Evolutionary conservation across 257 asterid genomes (phyloP), one percentile per base, ranked within the genome.

Genomic region (Solanum paucissectum): DNA sequence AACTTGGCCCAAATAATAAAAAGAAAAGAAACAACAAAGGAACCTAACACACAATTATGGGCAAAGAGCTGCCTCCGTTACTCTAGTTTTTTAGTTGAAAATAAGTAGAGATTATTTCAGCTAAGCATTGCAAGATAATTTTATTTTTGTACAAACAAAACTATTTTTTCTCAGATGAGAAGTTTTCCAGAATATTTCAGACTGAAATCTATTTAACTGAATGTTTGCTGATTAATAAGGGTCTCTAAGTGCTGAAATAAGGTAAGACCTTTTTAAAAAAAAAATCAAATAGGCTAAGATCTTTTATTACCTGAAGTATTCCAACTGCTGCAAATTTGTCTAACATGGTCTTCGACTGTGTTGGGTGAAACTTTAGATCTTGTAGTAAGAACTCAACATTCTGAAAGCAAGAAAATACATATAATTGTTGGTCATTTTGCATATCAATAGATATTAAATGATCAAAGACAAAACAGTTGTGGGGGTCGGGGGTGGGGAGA

Each of bases 311-410:
- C 98, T 97, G 99, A 84, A 97, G 98, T 89, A 97, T 97, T 86
- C 95, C 97, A 87, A 94, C 98, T 38, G 98, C 99, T 83, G 98
- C 98, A 92, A 97, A 95, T 90, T 95, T 97, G 97, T 95, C 98
- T 9, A 75, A 40, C 16, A 92, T 90, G 5, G 98, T 94, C 95
- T 97, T 97, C 7, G 40, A 74, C 37, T 79, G 89, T 83, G 93
- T 93, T 7, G 98, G 98, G 87, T 91, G 93, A 86, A 95, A 87
- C 23, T 90, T 88, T 91, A 95, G 81, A 84, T 95, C 95, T 89
- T 88, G 91, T 93, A 95, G 88, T 83, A 93, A 87, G 79, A 90
- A 87, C 21, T 92, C 98, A 10, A 92, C 95, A 85, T 84, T 91
- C 99, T 95, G 94, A 73, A 27, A 72, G 5, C 33, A 84, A 34